Percentiles rank a stretch among this genome's conserved stretches.
Conservation (phyloP, 2,329 filamentous ascomycete species). For the Albifimbria verrucaria region DNA sequence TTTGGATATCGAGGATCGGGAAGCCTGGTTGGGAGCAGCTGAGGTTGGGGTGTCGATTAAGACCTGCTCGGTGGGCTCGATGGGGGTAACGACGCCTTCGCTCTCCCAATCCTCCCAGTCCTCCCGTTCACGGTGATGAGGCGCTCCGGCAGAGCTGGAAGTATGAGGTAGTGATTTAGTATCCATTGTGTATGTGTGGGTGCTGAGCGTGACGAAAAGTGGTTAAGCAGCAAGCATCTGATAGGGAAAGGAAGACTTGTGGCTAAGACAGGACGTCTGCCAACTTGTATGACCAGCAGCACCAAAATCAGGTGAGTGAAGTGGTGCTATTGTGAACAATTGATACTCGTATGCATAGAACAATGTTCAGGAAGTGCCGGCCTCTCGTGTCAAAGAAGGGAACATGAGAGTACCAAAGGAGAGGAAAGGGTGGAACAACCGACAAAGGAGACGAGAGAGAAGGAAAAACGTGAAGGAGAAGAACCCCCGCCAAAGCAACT, state of each 20-base stretch:
- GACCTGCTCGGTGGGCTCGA: conserved; percentile 34
- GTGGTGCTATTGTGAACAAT: too few relatives aligned
- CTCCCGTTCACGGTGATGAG: conserved; percentile 23
- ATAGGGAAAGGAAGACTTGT: too few relatives aligned
- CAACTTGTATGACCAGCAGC: too few relatives aligned
- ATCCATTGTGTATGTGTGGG: too few relatives aligned
- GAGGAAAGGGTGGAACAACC: background rate
- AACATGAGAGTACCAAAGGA: background rate
- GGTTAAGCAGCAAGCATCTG: too few relatives aligned
- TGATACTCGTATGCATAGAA: too few relatives aligned
- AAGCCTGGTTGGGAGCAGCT: conserved; percentile 8
- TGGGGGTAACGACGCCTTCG: conserved; percentile 39
- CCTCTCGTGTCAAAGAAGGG: background rate
- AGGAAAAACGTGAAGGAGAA: background rate
- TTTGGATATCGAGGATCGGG: conserved; percentile 20
- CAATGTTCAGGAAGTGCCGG: background rate
- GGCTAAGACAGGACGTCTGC: too few relatives aligned
- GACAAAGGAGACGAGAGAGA: background rate
- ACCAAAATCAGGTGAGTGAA: too few relatives aligned
- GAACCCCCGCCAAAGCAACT: background rate
- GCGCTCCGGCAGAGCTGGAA: background rate
- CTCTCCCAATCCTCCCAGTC: conserved; percentile 56
- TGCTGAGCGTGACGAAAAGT: too few relatives aligned
- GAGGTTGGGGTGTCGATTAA: conserved; percentile 18
- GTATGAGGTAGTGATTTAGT: background rate